Base-by-base conservation (phyloP, 441 rosid genomes). In the Brassica balearica region DNA sequence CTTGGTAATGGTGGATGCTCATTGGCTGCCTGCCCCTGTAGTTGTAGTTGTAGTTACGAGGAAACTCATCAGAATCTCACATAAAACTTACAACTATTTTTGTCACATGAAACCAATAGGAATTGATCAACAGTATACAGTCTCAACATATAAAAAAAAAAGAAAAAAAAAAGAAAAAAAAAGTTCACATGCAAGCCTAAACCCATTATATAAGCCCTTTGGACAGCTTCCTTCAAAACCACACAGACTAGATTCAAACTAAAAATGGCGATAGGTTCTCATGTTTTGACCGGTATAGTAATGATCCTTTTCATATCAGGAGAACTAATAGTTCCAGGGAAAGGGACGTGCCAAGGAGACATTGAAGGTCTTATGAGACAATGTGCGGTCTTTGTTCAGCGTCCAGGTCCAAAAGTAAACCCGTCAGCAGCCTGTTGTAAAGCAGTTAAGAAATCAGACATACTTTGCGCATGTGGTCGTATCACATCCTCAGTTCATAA, bases 261-360 rank as follows among this genome's bases (percentile, higher is more conserved):
- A 41, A 68, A 71, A 79, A 46, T 73, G 78, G 36, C 6, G 65
- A 61, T 15, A 27, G 2, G 2, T 56, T 74, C 34, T 64, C 55
- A 51, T 8, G 60, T 34, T 70, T 53, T 69, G 8, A 55, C 75
- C n/a, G 79, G 79, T 64, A 32, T 66, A 17, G 20, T 55, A 48
- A 59, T 72, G 68, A 80, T 76, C 60, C 68, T 81, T 70, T 70
- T 77, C 9, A 14, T 74, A 6, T 66, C 74, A 48, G 75, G 78
- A 34, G 63, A 66, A 19, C 67, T 68, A 29, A 63, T 70, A 10
- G 76, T 74, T 51, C 22, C 80, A 51, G 71, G 70, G 38, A 61
- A 81, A 67, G 65, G 76, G 3, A 58, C 76, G 32, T 81, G 83
- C 65, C 80, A 75, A 66, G 83, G 83, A 71, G 80, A 81, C 63